Evolutionary conservation across 495 filamentous ascomycete species (phyloP), one percentile per base, ranked within the genome.

Genomic region (Penicillium cosmopolitanum): DNA sequence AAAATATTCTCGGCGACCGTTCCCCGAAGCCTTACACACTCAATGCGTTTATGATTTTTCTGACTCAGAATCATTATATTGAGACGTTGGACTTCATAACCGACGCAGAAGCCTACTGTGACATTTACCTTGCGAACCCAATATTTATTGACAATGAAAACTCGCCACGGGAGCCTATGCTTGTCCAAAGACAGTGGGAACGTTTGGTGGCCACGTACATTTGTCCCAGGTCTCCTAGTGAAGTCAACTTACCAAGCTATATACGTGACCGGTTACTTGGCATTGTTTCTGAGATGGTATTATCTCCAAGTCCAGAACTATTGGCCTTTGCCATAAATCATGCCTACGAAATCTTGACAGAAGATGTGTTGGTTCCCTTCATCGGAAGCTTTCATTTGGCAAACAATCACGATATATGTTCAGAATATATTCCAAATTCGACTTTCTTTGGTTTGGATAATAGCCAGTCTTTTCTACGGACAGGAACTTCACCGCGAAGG

Each of bases 261-360:
- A 56, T 56, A 10, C 54, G 44, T 36, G 16, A 47, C n/a, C 7
- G 16, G 16, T 16, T 56, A 28, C 54, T 56, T 23, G 54, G 15
- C 16, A 36, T 48, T n/a, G 16, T 48, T 18, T 16, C 18, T 38
- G 54, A 36, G 2, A 56, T 48, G 13, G 31, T 50, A 35, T 50
- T 16, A 5, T 36, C 28, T 15, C 54, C 54, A 18, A 23, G 25
- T 56, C 54, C 54, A 15, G 33, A 47, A 18, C 28, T 21, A 40
- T 50, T 50, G 28, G 9, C 18, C 43, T 48, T 43, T 50, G 54
- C 54, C 44, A n/a, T 48, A 3, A 13, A 38, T 50, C 44, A 56
- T 56, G 54, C 54, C 42, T 38, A 56, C 38, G 54, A 56, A 48
- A 47, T 56, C 5, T 12, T 56, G n/a, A 56, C 44, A 48, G 31